Conservation (phyloP, 371 early-diverging fungal species). For the Synchytrium microbalum region DNA sequence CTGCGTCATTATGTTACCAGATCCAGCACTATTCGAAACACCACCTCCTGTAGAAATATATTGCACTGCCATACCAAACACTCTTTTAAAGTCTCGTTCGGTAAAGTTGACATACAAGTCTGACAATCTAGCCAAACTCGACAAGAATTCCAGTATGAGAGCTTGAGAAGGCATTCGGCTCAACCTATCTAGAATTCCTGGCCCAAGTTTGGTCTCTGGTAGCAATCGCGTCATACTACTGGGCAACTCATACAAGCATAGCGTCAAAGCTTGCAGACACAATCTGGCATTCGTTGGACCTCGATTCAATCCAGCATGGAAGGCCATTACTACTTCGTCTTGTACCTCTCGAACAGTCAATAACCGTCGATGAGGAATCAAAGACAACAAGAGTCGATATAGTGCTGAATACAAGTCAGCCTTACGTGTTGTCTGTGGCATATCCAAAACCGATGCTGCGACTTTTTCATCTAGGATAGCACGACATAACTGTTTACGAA, state of each 20-base stretch:
- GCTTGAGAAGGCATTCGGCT: constrained; percentile 68
- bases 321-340: constrained; percentile 67
- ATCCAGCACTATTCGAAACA: no score
- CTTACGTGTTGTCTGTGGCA: constrained; percentile 50
- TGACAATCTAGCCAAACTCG: constrained; percentile 73
- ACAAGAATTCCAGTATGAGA: constrained; percentile 84
- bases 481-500: constrained; percentile 43
- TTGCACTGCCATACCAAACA: constrained; percentile 88
- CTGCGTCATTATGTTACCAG: not conserved
- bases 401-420: constrained; percentile 57
- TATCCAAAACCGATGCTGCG: constrained; percentile 38
- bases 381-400: constrained; percentile 54
- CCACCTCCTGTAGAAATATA: constrained; percentile 45
- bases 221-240: constrained; percentile 65
- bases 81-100: constrained; percentile 69
- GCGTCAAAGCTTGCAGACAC: constrained; percentile 74
- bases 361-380: constrained; percentile 67
- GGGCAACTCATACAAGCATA: constrained; percentile 79
- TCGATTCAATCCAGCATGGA: constrained; percentile 67
- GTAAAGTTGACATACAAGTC: constrained; percentile 73
- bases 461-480: constrained; percentile 39
- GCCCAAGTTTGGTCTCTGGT: constrained; percentile 63
- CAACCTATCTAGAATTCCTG: constrained; percentile 63
- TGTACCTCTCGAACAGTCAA: constrained; percentile 58
- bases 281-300: constrained; percentile 64